A percentile compares a stretch with the other conserved stretches of the same genome.
phyloP scores from a whole-genome alignment of 805 yeast species.

The Yamadazyma insecticola region DNA sequence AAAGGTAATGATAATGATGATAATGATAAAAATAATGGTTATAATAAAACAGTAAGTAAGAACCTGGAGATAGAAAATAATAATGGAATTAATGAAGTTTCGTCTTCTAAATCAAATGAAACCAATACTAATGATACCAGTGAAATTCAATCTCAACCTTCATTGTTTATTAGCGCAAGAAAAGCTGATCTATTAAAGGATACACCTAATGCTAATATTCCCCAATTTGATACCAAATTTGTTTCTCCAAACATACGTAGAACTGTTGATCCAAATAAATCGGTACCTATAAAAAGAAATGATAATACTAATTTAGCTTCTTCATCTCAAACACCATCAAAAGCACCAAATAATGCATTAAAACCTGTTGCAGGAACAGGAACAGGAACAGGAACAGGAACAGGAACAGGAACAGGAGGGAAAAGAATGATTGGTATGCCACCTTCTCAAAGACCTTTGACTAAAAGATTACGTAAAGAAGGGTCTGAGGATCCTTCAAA shows the following conservation, averaged over 20 bases:
- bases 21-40: too few relatives aligned
- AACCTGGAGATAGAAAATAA: slow-evolving; percentile 1
- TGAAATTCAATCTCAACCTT: slow-evolving; percentile 2
- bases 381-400: too few relatives aligned
- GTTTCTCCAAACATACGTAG: slow-evolving; percentile 48
- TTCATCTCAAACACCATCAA: slow-evolving; percentile 10
- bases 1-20: too few relatives aligned
- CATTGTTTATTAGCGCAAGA: slow-evolving; percentile 58
- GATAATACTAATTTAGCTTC: slow-evolving; percentile 8
- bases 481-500: too few relatives aligned
- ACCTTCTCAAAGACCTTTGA: slow-evolving; percentile 13
- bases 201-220: slow-evolving; percentile 42
- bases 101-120: background rate
- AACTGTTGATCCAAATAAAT: slow-evolving; percentile 63
- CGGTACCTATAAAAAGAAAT: slow-evolving; percentile 54
- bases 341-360: too few relatives aligned
- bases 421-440: slow-evolving; percentile 14
- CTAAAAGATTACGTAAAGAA: slow-evolving; percentile 22
- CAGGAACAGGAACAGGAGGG: too few relatives aligned
- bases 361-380: too few relatives aligned
- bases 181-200: slow-evolving; percentile 55
- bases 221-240: slow-evolving; percentile 48
- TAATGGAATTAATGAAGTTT: too few relatives aligned
- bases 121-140: background rate
- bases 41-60: slow-evolving; percentile 1